These are phyloP conservation scores for Phyllosticta citriasiana DNA, from an alignment of 2,329 filamentous ascomycete species.

Conservation along the genomic window DNA sequence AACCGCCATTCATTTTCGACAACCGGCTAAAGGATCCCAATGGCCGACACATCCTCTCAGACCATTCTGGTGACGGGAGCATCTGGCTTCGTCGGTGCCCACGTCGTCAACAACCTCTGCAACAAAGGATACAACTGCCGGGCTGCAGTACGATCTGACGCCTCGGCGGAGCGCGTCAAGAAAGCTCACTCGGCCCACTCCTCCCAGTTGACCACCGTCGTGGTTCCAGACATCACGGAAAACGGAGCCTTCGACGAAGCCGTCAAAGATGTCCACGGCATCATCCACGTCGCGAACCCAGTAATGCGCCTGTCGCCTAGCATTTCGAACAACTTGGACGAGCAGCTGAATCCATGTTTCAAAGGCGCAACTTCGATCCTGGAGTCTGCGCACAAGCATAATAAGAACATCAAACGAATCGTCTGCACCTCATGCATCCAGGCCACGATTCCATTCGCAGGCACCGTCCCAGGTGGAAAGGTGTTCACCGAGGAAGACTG, in stretches of 20 bases:
- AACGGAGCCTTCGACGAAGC: conserved; percentile 28
- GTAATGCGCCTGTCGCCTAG: neutral
- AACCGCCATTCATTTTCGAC: neutral
- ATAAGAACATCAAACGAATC: conserved; percentile 13
- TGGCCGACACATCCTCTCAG: neutral
- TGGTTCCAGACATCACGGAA: conserved; percentile 34
- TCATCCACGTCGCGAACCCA: conserved; percentile 36
- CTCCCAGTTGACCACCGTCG: conserved; percentile 32
- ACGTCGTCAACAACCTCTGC: conserved; percentile 16
- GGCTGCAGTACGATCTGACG: conserved; percentile 11
- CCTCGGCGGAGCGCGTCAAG: conserved; percentile 24
- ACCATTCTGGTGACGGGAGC: conserved; percentile 17
- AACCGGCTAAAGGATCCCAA: neutral
- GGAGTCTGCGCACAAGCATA: conserved; percentile 12
- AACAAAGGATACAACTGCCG: conserved; percentile 12
- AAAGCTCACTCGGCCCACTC: conserved; percentile 28
- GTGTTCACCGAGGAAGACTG: conserved; percentile 19
- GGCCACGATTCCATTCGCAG: neutral
- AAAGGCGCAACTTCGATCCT: conserved; percentile 37
- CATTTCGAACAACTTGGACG: neutral
- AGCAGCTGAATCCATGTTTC: conserved; percentile 36
- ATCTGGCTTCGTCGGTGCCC: conserved; percentile 18
- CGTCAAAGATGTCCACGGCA: conserved; percentile 32
- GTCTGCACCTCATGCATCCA: conserved; percentile 15
- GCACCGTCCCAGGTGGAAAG: conserved; percentile 5